A percentile compares a stretch with the other conserved stretches of the same genome.
Conservation (phyloP, 2,329 filamentous ascomycete genomes). For the Fusarium burgessii region DNA sequence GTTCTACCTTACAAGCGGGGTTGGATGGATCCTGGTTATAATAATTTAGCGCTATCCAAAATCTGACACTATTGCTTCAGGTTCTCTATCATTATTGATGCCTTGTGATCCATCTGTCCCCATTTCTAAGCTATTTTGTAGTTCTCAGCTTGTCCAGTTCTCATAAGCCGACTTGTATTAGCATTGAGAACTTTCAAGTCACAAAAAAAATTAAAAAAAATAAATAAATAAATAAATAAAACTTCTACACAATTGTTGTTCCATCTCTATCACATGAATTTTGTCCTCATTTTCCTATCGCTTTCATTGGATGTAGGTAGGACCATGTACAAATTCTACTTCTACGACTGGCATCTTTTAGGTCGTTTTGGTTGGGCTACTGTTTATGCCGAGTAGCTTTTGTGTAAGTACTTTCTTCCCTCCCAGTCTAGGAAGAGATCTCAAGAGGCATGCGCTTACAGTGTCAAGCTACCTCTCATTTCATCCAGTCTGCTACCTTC, state of each 20-base stretch:
- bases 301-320: slow-evolving; percentile 44
- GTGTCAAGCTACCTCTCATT: slow-evolving; percentile 45
- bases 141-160: no score
- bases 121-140: no score
- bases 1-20: background rate
- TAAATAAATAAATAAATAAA: no score
- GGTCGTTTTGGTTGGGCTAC: slow-evolving; percentile 44
- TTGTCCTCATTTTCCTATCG: slow-evolving; percentile 43
- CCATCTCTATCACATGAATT: slow-evolving; percentile 54
- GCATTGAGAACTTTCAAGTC: no score
- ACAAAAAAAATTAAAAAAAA: no score
- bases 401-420: no score
- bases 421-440: no score
- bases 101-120: no score
- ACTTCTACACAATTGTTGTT: no score
- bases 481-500: slow-evolving; percentile 61
- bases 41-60: background rate
- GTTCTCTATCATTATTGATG: no score
- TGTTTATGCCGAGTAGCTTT: slow-evolving; percentile 43
- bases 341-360: background rate
- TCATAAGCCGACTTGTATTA: no score
- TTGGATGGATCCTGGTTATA: slow-evolving; percentile 1
- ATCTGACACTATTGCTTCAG: no score
- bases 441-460: background rate
- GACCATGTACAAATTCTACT: accelerated